Evolutionary conservation across 805 yeast genomes (phyloP), one percentile per base, ranked within the genome.

Genomic region (Myxozyma kluyveri): DNA sequence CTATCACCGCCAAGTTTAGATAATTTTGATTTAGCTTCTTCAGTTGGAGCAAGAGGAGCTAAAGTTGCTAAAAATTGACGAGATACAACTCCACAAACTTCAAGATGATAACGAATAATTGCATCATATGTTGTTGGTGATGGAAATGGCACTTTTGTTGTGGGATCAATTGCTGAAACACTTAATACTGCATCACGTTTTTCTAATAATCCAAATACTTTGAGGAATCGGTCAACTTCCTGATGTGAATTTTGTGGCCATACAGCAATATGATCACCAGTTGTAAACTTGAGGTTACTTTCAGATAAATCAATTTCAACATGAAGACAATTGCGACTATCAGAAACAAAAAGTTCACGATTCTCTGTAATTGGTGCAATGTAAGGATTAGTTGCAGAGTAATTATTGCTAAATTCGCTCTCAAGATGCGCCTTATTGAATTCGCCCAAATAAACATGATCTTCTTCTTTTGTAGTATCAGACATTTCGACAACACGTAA

Each of bases 251-350:
- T 91, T 22, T 93, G 87, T 32, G 97, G 93, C 95, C 96, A 88
- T 51, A 93, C 74, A 14, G 96, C 98, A 57, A 93, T 71, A 71
- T 91, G 98, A 68, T 91, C 99, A 69, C 99, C 99, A 3, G 99
- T 91, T 43, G 91, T 75, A 70, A 91, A 91, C 62, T 84, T 82
- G 65, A 93, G 74, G 63, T 84, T 84, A 3, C 91, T 77, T 26
- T 73, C 79, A 0, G 88, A 76, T 33, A 89, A 71, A 65, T 91
- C 97, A 62, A 91, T 82, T 70, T 93, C 98, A 44, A 84, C 80
- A 67, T 91, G 98, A 54, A 91, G 80, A 72, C 98, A 91, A 60
- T 83, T 82, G 73, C 98, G 83, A 24, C 67, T 64, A 14, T 36
- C 40, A 23, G 75, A 73, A 53, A 74, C 73, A 75, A 90, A 90